Evolutionary conservation across 2,329 filamentous ascomycete genomes (phyloP).

Genomic region (Penicillium olsonii): DNA sequence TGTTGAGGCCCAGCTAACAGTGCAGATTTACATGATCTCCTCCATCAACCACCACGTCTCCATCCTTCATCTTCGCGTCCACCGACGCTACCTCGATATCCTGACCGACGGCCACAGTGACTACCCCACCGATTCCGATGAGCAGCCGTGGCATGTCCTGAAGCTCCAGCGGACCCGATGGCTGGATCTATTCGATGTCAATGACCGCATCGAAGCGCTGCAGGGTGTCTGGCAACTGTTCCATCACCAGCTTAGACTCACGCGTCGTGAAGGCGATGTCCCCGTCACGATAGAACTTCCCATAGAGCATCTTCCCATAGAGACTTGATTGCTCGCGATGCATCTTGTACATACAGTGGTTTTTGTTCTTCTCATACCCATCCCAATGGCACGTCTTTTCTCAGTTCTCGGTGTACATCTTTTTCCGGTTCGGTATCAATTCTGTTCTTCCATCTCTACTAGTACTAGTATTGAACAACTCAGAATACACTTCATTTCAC

Average conservation of each 20-base stretch:
- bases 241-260: conserved; percentile 51
- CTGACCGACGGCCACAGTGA: conserved; percentile 48
- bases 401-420: not conserved
- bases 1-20: not conserved
- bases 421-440: no score
- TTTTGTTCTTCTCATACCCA: conserved; percentile 7
- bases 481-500: no score
- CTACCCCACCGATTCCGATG: conserved; percentile 24
- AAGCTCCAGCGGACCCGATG: conserved; percentile 58
- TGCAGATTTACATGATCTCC: conserved; percentile 62
- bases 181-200: conserved; percentile 59
- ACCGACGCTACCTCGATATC: conserved; percentile 58
- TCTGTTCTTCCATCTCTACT: no score
- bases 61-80: conserved; percentile 60
- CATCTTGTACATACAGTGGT: conserved; percentile 20
- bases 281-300: conserved; percentile 1
- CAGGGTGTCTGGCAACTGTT: conserved; percentile 60
- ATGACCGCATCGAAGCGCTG: conserved; percentile 59
- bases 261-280: conserved; percentile 9
- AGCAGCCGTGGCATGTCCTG: conserved; percentile 54
- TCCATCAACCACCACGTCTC: conserved; percentile 64
- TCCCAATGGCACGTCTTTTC: conserved; percentile 5
- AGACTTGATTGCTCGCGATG: conserved; percentile 11
- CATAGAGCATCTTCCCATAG: conserved; percentile 1
- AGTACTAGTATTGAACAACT: no score